Base-by-base conservation (phyloP, 495 filamentous ascomycete species). In the Penicillium nucicola region DNA sequence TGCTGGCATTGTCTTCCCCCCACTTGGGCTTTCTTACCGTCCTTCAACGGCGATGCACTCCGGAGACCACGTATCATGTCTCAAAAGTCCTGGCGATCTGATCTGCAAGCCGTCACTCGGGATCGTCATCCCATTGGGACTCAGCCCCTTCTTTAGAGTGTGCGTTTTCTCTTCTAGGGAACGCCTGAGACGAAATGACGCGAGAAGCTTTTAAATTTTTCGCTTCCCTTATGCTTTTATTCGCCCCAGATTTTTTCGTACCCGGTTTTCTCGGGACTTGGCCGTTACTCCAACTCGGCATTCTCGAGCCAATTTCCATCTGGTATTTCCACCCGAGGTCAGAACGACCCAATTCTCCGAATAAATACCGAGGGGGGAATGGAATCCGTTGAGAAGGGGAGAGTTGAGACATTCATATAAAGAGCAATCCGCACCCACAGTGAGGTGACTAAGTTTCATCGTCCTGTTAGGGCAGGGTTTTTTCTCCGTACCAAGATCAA, bases 71-170 rank as follows among this genome's bases (percentile, higher is more conserved):
- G 58, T 62, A 62, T 43, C 31, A 31, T 66, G 61, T 68, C 61
- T 68, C 60, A 66, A 22, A 22, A 62, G 35, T 55, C 51, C 50
- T 55, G 67, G 58, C 69, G 64, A 70, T 70, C 69, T 14, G 67
- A 72, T 69, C 67, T 66, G 67, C 69, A 70, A 56, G 55, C 61
- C 60, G 56, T 66, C 62, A 62, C 41, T 54, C 38, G 45, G 55
- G 62, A 65, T 65, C 62, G 54, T 49, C 60, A 40, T 51, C 49
- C 45, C 45, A 52, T 45, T 57, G 31, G 42, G 48, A 28, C 47
- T 42, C 47, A 58, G 48, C 50, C 55, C 50, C 58, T 45, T 40
- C 25, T 28, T 28, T 28, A 28, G 25, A 8, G 20, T 30, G 52
- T 42, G 54, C 54, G 40, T 49, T 58, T 50, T 34, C 57, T 51